Percentiles rank a stretch among this genome's conserved stretches.
phyloP scores from a whole-genome alignment of 257 asterid genomes.

The Nicotiana attenuata region DNA sequence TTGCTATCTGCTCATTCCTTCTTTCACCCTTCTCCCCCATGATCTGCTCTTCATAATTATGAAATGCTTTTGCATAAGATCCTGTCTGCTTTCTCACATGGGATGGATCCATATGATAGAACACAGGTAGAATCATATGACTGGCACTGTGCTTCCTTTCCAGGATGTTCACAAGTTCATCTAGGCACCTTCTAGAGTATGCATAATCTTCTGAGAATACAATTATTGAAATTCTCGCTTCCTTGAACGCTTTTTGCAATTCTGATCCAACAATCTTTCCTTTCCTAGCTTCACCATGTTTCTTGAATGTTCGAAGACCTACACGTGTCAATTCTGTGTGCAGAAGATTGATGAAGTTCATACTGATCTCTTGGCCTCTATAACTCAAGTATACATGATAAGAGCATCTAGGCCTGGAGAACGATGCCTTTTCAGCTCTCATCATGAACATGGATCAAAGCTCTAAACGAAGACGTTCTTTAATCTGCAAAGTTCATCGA shows the following conservation, averaged over 20 bases:
- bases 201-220: constrained; percentile 12
- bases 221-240: constrained; percentile 12
- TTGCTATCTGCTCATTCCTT: background rate
- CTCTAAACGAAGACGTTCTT: background rate
- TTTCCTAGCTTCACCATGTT: background rate
- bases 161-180: constrained; percentile 18
- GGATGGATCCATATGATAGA: constrained; percentile 15
- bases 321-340: background rate
- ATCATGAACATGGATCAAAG: constrained; percentile 4
- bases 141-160: background rate
- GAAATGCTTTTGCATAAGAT: constrained; percentile 5
- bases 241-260: constrained; percentile 6
- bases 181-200: constrained; percentile 14
- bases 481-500: constrained; percentile 1
- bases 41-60: constrained; percentile 1
- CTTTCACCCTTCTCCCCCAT: background rate
- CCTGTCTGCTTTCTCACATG: constrained; percentile 9
- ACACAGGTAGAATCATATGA: constrained; percentile 17
- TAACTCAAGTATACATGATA: constrained; percentile 15
- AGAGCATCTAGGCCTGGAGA: background rate
- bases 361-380: background rate
- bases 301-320: constrained; percentile 13
- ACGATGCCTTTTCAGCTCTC: background rate
- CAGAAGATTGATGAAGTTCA: constrained; percentile 6
- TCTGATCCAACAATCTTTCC: constrained; percentile 8